phyloP scores from a whole-genome alignment of 352 stramenopile genomes.

The Globisporangium lucens region DNA sequence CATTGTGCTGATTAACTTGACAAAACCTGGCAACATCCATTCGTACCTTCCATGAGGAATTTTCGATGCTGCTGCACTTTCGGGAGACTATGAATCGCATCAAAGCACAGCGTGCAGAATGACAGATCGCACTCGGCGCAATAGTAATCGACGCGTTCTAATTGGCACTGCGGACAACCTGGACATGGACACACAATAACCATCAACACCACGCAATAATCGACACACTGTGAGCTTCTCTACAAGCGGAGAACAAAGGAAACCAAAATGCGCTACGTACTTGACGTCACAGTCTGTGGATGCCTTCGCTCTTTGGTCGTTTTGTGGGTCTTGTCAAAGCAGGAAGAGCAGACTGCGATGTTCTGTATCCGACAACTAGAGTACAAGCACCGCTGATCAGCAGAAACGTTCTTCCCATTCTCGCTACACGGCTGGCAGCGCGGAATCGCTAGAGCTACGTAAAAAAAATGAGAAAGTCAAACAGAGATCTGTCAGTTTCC shows the following conservation, averaged over 20 bases:
- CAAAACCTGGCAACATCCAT: too few species aligned
- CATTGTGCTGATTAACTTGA: too few species aligned
- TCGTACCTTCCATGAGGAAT: conserved; percentile 40
- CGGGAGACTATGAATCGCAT: conserved; percentile 41
- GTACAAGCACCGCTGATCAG: conserved; percentile 18
- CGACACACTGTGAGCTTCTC: neutral
- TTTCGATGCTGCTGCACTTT: conserved; percentile 32
- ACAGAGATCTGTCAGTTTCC: neutral
- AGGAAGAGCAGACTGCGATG: conserved; percentile 15
- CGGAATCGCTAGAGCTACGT: conserved; percentile 9
- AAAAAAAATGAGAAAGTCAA: neutral
- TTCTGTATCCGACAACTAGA: conserved; percentile 7
- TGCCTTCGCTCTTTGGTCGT: conserved; percentile 20
- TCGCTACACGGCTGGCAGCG: conserved; percentile 8
- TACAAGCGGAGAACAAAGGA: neutral
- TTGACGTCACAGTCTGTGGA: conserved; percentile 19
- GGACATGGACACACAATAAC: neutral
- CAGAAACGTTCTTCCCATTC: neutral
- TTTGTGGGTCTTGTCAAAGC: conserved; percentile 14
- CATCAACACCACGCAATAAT: neutral
- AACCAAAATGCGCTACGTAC: conserved; percentile 17
- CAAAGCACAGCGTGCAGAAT: conserved; percentile 61
- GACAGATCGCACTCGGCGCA: conserved; percentile 59
- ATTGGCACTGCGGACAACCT: conserved; percentile 67
- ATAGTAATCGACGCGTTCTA: conserved; percentile 40